Conservation (phyloP, 495 filamentous ascomycete genomes). For the Podospora comata region DNA sequence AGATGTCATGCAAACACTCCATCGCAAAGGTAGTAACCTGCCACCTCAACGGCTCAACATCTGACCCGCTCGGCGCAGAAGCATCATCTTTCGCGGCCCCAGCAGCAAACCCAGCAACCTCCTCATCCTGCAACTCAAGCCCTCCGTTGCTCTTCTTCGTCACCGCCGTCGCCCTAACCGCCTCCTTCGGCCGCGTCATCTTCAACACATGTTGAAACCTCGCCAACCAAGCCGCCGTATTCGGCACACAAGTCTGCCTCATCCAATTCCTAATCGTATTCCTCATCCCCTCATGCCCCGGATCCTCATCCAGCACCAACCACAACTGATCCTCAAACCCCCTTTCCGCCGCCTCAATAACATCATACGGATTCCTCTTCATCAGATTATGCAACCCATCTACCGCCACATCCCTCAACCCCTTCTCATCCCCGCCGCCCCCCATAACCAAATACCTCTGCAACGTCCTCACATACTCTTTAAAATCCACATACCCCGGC, state of each 20-base stretch:
- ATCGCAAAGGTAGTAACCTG: slow-evolving; percentile 94
- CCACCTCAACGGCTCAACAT: slow-evolving; percentile 90
- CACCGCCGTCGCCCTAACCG: slow-evolving; percentile 48
- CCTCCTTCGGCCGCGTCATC: slow-evolving; percentile 66
- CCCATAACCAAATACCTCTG: slow-evolving; percentile 70
- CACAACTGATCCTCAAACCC: slow-evolving; percentile 89
- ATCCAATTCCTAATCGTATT: slow-evolving; percentile 90
- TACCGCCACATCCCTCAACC: slow-evolving; percentile 75
- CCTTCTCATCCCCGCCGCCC: slow-evolving; percentile 39
- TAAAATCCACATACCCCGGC: slow-evolving; percentile 76
- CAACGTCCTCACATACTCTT: slow-evolving; percentile 74
- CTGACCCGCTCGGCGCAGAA: slow-evolving; percentile 54
- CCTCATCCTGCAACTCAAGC: slow-evolving; percentile 87
- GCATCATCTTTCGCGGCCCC: slow-evolving; percentile 63
- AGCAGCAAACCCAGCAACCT: slow-evolving; percentile 89
- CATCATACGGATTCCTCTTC: slow-evolving; percentile 81
- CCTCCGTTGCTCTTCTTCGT: slow-evolving; percentile 50
- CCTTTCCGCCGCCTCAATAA: slow-evolving; percentile 67
- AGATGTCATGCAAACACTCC: slow-evolving; percentile 82
- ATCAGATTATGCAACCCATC: slow-evolving; percentile 91
- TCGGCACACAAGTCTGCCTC: slow-evolving; percentile 73
- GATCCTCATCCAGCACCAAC: slow-evolving; percentile 75
- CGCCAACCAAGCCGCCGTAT: slow-evolving; percentile 79
- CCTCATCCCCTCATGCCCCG: slow-evolving; percentile 69
- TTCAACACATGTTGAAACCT: slow-evolving; percentile 86